A percentile compares a stretch with the other conserved stretches of the same genome.
These are phyloP conservation scores for Lactifluus rugatus DNA, from an alignment of 768 basidiomycete genomes.

Conservation along the genomic window DNA sequence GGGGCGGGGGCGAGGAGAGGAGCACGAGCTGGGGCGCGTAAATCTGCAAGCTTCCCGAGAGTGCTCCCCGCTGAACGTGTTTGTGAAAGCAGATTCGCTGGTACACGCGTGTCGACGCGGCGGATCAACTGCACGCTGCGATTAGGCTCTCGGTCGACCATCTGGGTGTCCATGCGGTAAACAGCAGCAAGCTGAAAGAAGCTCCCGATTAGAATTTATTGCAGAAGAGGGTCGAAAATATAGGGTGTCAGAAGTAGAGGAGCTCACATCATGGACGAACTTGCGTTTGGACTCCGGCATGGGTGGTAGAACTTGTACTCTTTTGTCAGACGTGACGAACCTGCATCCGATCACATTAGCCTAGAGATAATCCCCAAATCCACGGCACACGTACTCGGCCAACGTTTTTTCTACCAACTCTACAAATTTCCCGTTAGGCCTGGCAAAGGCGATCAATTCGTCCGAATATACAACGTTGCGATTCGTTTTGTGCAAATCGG, in stretches of 20 bases:
- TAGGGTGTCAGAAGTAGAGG: conserved; percentile 7
- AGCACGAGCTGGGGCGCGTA: conserved; percentile 30
- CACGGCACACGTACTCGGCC: conserved; percentile 46
- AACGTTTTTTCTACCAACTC: conserved; percentile 71
- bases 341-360: conserved; percentile 27
- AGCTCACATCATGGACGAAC: conserved; percentile 68
- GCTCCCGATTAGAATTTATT: conserved; percentile 2
- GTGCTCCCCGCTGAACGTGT: conserved; percentile 26
- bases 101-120: conserved; percentile 74
- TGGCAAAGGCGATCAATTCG: conserved; percentile 54
- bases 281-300: conserved; percentile 75
- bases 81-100: conserved; percentile 52
- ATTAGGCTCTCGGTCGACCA: conserved; percentile 88
- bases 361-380: not conserved
- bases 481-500: conserved; percentile 35
- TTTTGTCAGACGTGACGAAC: conserved; percentile 60
- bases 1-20: conserved; percentile 16
- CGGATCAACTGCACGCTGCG: conserved; percentile 77
- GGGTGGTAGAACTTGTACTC: conserved; percentile 63
- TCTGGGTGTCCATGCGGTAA: conserved; percentile 76
- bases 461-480: conserved; percentile 44
- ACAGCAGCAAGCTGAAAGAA: conserved; percentile 52
- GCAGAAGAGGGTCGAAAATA: not conserved
- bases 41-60: conserved; percentile 53
- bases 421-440: conserved; percentile 56